Evolutionary conservation across 257 asterid species (phyloP).

Genomic region (Nicotiana sylvestris): DNA sequence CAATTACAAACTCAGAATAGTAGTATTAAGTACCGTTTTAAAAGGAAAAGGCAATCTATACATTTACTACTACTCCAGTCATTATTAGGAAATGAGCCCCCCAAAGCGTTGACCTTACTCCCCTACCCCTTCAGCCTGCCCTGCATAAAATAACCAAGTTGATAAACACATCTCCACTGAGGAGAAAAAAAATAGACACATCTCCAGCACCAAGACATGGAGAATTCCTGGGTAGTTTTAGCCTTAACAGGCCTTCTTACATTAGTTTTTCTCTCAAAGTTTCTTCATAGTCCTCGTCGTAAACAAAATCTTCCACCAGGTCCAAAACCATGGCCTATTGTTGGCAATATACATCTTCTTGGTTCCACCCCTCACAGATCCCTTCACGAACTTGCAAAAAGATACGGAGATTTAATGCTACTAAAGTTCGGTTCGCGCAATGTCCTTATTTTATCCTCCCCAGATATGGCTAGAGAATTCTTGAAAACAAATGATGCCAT

Average conservation of each 20-base stretch:
- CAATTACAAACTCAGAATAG: too few relatives aligned
- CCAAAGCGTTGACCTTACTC: too few relatives aligned
- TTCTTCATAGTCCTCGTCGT: background rate
- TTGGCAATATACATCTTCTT: slow-evolving; percentile 31
- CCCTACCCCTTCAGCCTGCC: too few relatives aligned
- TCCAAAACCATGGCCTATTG: slow-evolving; percentile 39
- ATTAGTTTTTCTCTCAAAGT: background rate
- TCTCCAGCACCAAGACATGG: background rate
- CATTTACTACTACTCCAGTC: too few relatives aligned
- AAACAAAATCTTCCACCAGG: slow-evolving; percentile 29
- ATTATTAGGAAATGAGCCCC: too few relatives aligned
- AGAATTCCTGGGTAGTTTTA: background rate
- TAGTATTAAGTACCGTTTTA: too few relatives aligned
- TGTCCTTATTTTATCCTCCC: slow-evolving; percentile 36
- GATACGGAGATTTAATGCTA: slow-evolving; percentile 35
- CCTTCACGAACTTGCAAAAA: slow-evolving; percentile 20
- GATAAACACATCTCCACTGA: too few relatives aligned
- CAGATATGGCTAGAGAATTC: slow-evolving; percentile 37
- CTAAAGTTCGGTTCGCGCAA: slow-evolving; percentile 28
- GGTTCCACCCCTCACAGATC: slow-evolving; percentile 20
- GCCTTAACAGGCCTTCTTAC: background rate
- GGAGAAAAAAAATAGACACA: too few relatives aligned
- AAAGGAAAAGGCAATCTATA: too few relatives aligned
- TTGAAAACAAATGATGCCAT: slow-evolving; percentile 22
- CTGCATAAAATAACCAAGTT: too few relatives aligned